phyloP scores from a whole-genome alignment of 768 basidiomycete genomes.

The Xerocomellus intermedius region DNA sequence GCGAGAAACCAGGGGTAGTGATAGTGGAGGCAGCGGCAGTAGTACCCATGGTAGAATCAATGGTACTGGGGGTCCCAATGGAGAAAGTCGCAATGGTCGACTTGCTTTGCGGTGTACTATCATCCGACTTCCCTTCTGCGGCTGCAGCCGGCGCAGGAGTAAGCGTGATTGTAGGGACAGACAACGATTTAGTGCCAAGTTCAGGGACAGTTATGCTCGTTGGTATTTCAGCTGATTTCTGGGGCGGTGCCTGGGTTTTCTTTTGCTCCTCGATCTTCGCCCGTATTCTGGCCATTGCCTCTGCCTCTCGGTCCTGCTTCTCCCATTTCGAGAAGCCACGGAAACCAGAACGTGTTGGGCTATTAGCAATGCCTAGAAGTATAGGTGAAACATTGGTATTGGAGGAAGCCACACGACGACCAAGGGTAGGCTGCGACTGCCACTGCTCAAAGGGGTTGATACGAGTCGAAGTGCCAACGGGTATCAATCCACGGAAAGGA shows the following conservation, averaged over 20 bases:
- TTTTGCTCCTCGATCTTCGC: constrained; percentile 47
- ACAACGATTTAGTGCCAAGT: constrained; percentile 16
- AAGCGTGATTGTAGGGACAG: constrained; percentile 29
- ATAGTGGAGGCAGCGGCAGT: background rate
- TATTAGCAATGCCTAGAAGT: constrained; percentile 44
- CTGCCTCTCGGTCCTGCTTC: constrained; percentile 81
- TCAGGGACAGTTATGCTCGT: constrained; percentile 26
- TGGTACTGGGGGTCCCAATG: constrained; percentile 6
- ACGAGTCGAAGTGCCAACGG: constrained; percentile 42
- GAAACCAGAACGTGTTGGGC: constrained; percentile 47
- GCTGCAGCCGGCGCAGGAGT: constrained; percentile 21
- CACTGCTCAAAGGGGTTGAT: constrained; percentile 49
- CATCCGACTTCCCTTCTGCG: constrained; percentile 5
- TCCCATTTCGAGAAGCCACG: constrained; percentile 77
- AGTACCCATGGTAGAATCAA: constrained; percentile 9
- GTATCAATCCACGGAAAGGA: constrained; percentile 48
- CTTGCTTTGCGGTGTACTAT: constrained; percentile 14
- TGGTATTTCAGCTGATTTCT: constrained; percentile 34
- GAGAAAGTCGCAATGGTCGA: constrained; percentile 13
- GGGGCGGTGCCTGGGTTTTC: constrained; percentile 37
- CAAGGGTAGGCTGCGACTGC: constrained; percentile 34
- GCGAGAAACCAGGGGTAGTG: constrained; percentile 23
- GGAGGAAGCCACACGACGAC: constrained; percentile 45
- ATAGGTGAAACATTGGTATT: constrained; percentile 26
- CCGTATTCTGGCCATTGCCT: constrained; percentile 71